A percentile compares a stretch with the other conserved stretches of the same genome.
phyloP scores from a whole-genome alignment of 116 monocot species.

The Phalaenopsis hybrid region DNA sequence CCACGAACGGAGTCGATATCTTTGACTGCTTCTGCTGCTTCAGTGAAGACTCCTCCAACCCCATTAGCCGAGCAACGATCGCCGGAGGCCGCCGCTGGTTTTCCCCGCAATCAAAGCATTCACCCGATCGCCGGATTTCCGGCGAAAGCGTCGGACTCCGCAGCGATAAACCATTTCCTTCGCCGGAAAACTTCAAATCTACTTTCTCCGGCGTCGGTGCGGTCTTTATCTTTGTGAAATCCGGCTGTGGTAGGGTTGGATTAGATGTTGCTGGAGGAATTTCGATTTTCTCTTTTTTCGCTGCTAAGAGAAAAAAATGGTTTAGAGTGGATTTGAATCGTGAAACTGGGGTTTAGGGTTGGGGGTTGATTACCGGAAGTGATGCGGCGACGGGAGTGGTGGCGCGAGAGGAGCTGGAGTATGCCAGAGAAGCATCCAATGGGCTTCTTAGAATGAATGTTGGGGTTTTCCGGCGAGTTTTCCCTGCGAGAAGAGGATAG shows the following conservation, averaged over 20 bases:
- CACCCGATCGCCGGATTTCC: constrained; percentile 7
- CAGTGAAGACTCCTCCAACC: constrained; percentile 37
- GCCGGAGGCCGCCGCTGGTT: constrained; percentile 26
- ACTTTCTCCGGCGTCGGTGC: neutral
- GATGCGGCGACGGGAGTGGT: constrained; percentile 63
- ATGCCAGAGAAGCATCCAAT: constrained; percentile 85
- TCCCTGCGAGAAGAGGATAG: constrained; percentile 31
- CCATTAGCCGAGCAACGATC: constrained; percentile 67
- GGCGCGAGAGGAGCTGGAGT: constrained; percentile 54
- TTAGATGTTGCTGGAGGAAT: neutral
- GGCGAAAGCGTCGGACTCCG: constrained; percentile 6
- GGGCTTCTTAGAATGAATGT: neutral
- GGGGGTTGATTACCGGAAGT: constrained; percentile 31
- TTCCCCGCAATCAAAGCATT: constrained; percentile 1
- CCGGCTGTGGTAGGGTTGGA: neutral
- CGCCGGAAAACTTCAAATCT: neutral
- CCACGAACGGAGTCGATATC: neutral
- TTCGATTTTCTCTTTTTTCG: constrained; percentile 8
- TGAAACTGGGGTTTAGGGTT: neutral
- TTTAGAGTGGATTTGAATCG: neutral
- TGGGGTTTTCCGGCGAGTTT: neutral
- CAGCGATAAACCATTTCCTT: neutral
- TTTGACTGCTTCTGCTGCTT: neutral
- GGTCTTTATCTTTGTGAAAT: neutral
- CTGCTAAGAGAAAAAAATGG: neutral